phyloP scores from a whole-genome alignment of 163 green algal species.

The Scenedesmus sp. region DNA sequence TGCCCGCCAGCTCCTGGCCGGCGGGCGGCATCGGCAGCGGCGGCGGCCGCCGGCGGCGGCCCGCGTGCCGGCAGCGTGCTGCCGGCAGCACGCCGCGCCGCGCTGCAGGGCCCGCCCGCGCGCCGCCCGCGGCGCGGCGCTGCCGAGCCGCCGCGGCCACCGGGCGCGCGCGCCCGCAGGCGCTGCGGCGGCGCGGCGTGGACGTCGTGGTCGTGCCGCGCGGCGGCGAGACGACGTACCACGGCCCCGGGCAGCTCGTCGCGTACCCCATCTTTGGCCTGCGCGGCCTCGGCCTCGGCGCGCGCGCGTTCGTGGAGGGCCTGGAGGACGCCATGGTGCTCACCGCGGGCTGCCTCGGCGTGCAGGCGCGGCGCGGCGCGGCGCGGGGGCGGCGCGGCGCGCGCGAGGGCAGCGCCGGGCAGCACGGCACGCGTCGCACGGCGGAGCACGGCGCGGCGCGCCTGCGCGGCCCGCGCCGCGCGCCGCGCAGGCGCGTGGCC shows the following conservation, averaged over 20 bases:
- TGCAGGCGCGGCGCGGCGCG: constrained; percentile 49
- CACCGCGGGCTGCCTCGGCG: constrained; percentile 52
- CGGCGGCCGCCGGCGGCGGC: no score
- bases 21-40: no score
- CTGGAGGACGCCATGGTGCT: constrained; percentile 89
- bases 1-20: no score
- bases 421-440: no score
- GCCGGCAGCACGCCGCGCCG: no score
- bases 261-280: constrained; percentile 85
- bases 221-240: constrained; percentile 68
- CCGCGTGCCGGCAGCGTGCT: no score
- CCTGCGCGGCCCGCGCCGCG: background rate
- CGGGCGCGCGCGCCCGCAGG: constrained; percentile 8
- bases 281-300: constrained; percentile 67
- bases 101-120: no score
- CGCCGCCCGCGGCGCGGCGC: no score
- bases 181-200: constrained; percentile 37
- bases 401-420: no score
- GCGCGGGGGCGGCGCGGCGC: no score
- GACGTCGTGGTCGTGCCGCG: constrained; percentile 49
- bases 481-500: constrained; percentile 63
- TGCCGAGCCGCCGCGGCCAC: no score
- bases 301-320: constrained; percentile 87
- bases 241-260: constrained; percentile 87
- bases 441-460: no score